Base-by-base conservation (phyloP, 75 land plant species). In the Selaginella moellendorffii region DNA sequence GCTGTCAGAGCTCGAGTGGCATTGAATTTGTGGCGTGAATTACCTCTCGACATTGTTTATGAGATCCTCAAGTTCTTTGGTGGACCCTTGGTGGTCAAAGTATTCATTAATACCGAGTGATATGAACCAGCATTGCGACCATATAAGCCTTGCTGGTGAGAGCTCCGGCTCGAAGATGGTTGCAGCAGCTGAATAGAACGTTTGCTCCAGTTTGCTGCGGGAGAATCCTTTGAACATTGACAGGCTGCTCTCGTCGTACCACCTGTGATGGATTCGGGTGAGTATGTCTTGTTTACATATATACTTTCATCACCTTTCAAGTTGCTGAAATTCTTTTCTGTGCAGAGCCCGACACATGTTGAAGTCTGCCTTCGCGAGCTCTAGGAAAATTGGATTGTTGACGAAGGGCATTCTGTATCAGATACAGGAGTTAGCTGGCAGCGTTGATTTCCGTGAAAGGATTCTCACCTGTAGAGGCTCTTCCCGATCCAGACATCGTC, bases 121-220 rank as follows among this genome's bases (percentile, higher is more conserved):
- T 27, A 93, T 74, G 0, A 93, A 77, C 20, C 66, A 79, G 67
- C 76, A 76, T 62, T 77, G 85, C 18, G 90, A 77, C 96, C 96
- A 93, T 31, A 80, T 81, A 0, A 80, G 63, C 52, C 98, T 80
- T 26, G 96, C 90, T 61, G 74, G 75, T 27, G 83, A 72, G 52
- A 82, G 25, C 61, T 82, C 87, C 23, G 90, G 96, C 64, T 78
- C 61, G 65, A 72, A 80, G 24, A 88, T 52, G 53, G 87, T 80
- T 42, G 98, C 77, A 2, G 96, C 90, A n/a, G 76, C 98, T 27
- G 90, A 81, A 64, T 89, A 83, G 72, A 76, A 93, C 54, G 96
- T 85, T 53, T 83, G 81, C 26, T 77, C 64, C 28, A 69, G 63
- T 54, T 85, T 89, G 71, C 85, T 85, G 59, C 87, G 68, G 2